These are phyloP conservation scores for Ajuga reptans DNA, from an alignment of 305 asterid species.

Conservation along the genomic window DNA sequence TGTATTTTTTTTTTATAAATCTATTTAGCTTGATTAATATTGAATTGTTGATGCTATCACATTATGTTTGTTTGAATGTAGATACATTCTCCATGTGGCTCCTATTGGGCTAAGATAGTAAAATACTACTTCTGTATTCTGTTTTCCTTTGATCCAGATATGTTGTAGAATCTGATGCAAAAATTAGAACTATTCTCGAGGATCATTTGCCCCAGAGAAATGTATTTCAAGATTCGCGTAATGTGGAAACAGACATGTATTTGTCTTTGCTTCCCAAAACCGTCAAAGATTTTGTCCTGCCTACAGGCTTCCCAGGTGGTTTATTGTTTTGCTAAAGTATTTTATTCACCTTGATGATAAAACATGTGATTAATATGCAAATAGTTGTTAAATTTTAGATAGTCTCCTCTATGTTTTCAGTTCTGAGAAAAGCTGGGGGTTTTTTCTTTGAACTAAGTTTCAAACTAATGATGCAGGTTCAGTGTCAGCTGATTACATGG, in stretches of 20 bases:
- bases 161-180: slow-evolving; percentile 45
- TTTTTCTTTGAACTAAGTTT: slow-evolving; percentile 8
- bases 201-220: slow-evolving; percentile 30
- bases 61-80: neutral
- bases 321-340: slow-evolving; percentile 7
- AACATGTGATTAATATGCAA: neutral
- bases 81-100: slow-evolving; percentile 3
- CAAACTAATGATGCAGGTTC: slow-evolving; percentile 45
- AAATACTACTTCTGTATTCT: neutral
- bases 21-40: neutral
- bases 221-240: slow-evolving; percentile 22
- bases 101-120: neutral
- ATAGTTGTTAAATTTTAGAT: slow-evolving; percentile 10
- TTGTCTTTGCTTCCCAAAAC: slow-evolving; percentile 61
- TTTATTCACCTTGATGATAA: neutral
- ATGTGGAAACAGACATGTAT: slow-evolving; percentile 20
- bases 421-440: neutral
- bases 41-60: neutral
- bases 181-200: slow-evolving; percentile 46
- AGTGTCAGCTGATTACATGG: slow-evolving; percentile 90
- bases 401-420: neutral
- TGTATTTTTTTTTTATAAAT: neutral
- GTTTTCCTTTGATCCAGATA: slow-evolving; percentile 41
- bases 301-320: slow-evolving; percentile 87
- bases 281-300: slow-evolving; percentile 65